phyloP scores from a whole-genome alignment of 305 asterid species.

The Fraxinus xanthoxyloides region DNA sequence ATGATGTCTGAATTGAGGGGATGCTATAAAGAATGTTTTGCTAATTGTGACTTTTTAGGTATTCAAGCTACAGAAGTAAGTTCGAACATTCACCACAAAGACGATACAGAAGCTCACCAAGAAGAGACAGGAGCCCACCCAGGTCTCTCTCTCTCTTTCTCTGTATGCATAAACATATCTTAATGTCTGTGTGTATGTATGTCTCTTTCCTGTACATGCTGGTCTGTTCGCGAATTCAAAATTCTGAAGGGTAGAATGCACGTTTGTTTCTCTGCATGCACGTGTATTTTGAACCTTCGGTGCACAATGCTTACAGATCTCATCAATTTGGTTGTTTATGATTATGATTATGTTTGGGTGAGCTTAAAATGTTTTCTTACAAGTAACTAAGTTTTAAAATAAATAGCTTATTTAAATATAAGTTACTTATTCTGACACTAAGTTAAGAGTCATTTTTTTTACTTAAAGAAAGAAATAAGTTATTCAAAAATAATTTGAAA shows the following conservation, averaged over 20 bases:
- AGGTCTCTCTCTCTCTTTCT: slow-evolving; percentile 41
- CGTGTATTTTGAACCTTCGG: background rate
- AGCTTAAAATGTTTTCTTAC: background rate
- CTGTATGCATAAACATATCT: background rate
- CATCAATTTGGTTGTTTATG: background rate
- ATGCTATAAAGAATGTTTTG: background rate
- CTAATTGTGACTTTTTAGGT: slow-evolving; percentile 34
- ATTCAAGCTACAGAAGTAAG: slow-evolving; percentile 57
- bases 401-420: background rate
- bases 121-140: slow-evolving; percentile 81
- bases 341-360: background rate
- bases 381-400: background rate
- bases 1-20: background rate
- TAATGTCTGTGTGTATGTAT: background rate
- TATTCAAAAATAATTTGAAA: background rate
- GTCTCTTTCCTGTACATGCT: background rate
- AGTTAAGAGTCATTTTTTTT: background rate
- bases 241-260: background rate
- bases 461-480: background rate
- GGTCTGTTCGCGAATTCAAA: background rate
- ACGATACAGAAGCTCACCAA: slow-evolving; percentile 56
- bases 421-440: background rate
- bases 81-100: slow-evolving; percentile 63
- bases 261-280: background rate
- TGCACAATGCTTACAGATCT: background rate